Base-by-base conservation (phyloP, 2,329 filamentous ascomycete genomes). In the Chrysoporthe cubensis region DNA sequence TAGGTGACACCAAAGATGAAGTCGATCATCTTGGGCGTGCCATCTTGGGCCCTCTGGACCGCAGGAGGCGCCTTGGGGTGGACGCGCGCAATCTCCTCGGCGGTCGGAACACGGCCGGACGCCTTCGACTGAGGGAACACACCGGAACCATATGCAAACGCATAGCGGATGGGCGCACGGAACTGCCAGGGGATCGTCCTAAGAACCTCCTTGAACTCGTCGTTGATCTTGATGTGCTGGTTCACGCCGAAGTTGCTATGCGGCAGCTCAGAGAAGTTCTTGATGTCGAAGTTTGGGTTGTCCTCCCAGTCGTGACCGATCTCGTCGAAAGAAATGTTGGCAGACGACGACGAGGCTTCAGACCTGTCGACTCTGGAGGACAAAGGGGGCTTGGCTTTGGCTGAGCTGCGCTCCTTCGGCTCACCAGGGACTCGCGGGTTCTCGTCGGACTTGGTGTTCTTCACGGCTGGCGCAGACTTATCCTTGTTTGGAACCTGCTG, bases 1-100 rank as follows among this genome's bases (percentile, higher is more conserved):
- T 97, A 93, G 1, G 92, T 93, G 13, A 98, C 95, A 37, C 95
- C 96, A 77, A 99, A 96, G 73, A 99, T 96, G 77, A 99, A 97
- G 80, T 99, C 96, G 71, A 99, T 97, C 90, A 98, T 97, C 82
- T 97, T 97, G 14, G 93, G 93, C 0, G 90, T 89, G 42, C 93
- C 92, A 74, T 93, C 90, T 79, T 98, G 95, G 72, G 94, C 92
- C 72, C 93, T 92, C 72, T 91, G 84, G 8, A 98, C 90, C 0
- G 93, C 92, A 64, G 89, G 84, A 0, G 94, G 93, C 1, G 95
- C 90, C 70, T 94, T 90, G 7, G 94, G 91, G 76, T 98, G 95
- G 34, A 94, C 87, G 26, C 89, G 88, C 68, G 79, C 83, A 71
- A 88, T 82, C 66, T 87, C 83, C 13, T 82, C 84, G 62, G 87